Base-by-base conservation (phyloP, 140 eudicot species). In the Oenanthe javanica region DNA sequence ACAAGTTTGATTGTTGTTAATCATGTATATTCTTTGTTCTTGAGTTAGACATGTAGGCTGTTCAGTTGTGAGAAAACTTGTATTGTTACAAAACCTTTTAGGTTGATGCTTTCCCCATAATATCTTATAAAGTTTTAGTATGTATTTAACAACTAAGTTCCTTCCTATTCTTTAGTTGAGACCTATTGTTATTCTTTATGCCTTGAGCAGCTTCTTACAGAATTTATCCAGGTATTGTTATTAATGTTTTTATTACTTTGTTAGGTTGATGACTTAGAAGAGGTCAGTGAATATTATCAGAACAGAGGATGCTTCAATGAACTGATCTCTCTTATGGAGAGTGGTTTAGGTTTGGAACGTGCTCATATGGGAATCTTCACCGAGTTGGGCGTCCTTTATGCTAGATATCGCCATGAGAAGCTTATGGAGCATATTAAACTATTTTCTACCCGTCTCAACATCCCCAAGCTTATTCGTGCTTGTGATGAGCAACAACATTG, bases 341-440 rank as follows among this genome's bases (percentile, higher is more conserved):
- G 99, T 81, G 99, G 99, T 84, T 86, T 95, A 77, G 99, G 99
- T 57, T 82, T 95, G 87, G 99, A 95, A 83, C 97, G 99, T 82
- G 99, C 99, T 51, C 99, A 95, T 84, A 95, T 95, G 99, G 99
- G 99, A 76, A 95, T 95, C 83, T 95, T 95, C 73, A 95, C 99
- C 0, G 99, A 95, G 84, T 85, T 95, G 48, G 99, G 99, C 51
- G 99, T 95, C 36, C 97, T 95, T 49, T 95, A 95, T 82, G 99
- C 99, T 19, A 87, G 99, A 88, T 95, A 95, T 84, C 99, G 99
- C 80, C 85, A 90, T 18, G 99, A 95, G 87, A 95, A 95, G 89
- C 97, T 95, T 49, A 95, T 95, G 99, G 99, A 95, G 83, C 99
- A 95, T 80, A 92, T 95, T 61, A 95, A 95, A 77, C 88, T 95